Evolutionary conservation across 1,139 yeast species (phyloP), one percentile per base, ranked within the genome.

Genomic region (Pichia sp.): DNA sequence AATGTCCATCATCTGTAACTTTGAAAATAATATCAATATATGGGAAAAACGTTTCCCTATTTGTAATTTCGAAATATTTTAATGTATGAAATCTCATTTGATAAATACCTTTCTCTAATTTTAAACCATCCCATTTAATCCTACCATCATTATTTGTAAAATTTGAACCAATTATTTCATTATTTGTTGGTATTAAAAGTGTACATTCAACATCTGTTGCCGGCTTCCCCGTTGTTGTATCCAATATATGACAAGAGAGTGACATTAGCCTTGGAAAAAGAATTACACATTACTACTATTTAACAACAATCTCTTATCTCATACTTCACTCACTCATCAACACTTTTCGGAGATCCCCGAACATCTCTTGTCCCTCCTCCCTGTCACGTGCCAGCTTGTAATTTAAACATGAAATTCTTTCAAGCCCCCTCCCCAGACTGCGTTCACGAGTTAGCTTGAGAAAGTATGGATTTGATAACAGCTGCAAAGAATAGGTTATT

Each of bases 201-300:
- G 79, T 78, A 52, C 84, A 80, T 3, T 71, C 62, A 15, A 88
- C 89, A 18, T 69, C 71, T 0, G 64, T 56, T 0, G 95, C 96
- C 1, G 96, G 96, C 47, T 67, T 71, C 1, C 96, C 96, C 11
- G 69, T 62, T n/a, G 83, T 77, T 5, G 96, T 86, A 54, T 88
- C 95, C 31, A 88, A 67, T 14, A 88, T 76, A 60, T 88, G 96
- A 61, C 96, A 86, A 7, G 96, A 85, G 38, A 88, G 28, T 21
- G 26, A 28, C 9, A 31, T 36, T n/a, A 18, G 7, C 18, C 9
- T 14, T 2, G 9, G 30, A 14, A 26, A 25, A 15, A 6, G n/a
- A 10, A 5, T 25, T 3, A 5, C 12, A 10, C 6, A 25, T 15
- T 12, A 25, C n/a, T 15, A 25, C 12, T 12, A 9, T 4, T 3